Evolutionary conservation across 164 flowering plant genomes (phyloP).

Genomic region (Litsea cubeba): DNA sequence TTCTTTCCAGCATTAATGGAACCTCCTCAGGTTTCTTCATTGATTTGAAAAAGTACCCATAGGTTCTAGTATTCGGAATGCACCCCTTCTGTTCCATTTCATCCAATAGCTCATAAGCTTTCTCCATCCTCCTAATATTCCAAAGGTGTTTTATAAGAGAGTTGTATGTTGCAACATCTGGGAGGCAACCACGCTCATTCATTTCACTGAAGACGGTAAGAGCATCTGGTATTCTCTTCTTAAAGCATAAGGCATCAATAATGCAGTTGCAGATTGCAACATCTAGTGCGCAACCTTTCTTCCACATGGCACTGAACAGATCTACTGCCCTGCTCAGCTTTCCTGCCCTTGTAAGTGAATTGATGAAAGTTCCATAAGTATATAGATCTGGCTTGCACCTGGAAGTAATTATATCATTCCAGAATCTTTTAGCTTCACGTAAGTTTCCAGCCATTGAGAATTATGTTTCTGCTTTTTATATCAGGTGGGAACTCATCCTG

Average conservation of each 20-base stretch:
- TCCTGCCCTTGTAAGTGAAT: constrained; percentile 68
- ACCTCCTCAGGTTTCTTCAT: no score
- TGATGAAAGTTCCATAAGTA: constrained; percentile 73
- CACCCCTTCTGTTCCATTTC: no score
- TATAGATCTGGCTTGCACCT: constrained; percentile 54
- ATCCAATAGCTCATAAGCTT: no score
- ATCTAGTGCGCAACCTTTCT: constrained; percentile 59
- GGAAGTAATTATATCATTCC: constrained; percentile 59
- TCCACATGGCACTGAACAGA: constrained; percentile 75
- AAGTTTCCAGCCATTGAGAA: no score
- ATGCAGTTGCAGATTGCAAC: constrained; percentile 76
- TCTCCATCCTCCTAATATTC: constrained; percentile 62
- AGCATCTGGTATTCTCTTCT: constrained; percentile 85
- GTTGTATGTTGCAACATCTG: constrained; percentile 73
- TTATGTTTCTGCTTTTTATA: no score
- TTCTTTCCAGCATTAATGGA: no score
- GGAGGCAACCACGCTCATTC: constrained; percentile 56
- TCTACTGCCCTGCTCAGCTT: constrained; percentile 54
- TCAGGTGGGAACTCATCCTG: no score
- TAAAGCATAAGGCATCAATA: constrained; percentile 85
- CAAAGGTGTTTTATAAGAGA: constrained; percentile 80
- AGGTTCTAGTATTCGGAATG: no score
- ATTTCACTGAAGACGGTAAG: constrained; percentile 58
- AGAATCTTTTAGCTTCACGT: no score
- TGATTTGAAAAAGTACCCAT: no score